Evolutionary conservation across 2,329 filamentous ascomycete genomes (phyloP).

Genomic region (Colletotrichum sp.): DNA sequence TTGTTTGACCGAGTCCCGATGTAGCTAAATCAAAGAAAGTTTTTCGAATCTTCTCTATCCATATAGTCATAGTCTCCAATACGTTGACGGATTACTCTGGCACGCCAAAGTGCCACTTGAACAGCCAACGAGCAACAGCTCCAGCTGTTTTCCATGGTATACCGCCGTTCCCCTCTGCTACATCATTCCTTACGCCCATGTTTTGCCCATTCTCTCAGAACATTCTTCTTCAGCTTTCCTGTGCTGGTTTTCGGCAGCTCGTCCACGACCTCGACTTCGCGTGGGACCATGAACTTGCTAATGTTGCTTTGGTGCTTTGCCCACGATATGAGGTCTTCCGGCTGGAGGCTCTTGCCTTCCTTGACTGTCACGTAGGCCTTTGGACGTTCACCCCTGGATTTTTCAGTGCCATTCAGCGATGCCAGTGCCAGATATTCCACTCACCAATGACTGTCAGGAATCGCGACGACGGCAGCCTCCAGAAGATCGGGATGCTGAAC

Average conservation of each 20-base stretch:
- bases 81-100: background rate
- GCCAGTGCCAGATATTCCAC: background rate
- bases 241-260: conserved; percentile 97
- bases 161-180: background rate
- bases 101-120: background rate
- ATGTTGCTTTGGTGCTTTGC: conserved; percentile 81
- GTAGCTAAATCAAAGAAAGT: background rate
- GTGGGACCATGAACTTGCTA: conserved; percentile 86
- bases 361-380: conserved; percentile 91
- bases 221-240: conserved; percentile 95
- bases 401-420: background rate
- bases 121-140: background rate
- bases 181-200: conserved; percentile 2
- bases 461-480: conserved; percentile 88
- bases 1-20: background rate
- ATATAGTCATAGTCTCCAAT: background rate
- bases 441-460: conserved; percentile 83
- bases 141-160: background rate
- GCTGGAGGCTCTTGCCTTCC: conserved; percentile 62
- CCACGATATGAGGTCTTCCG: conserved; percentile 82
- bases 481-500: conserved; percentile 87
- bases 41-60: background rate
- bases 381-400: conserved; percentile 74
- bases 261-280: conserved; percentile 76
- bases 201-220: conserved; percentile 85